Evolutionary conservation across 2,329 filamentous ascomycete species (phyloP).

Genomic region (Fusarium bulbicola): DNA sequence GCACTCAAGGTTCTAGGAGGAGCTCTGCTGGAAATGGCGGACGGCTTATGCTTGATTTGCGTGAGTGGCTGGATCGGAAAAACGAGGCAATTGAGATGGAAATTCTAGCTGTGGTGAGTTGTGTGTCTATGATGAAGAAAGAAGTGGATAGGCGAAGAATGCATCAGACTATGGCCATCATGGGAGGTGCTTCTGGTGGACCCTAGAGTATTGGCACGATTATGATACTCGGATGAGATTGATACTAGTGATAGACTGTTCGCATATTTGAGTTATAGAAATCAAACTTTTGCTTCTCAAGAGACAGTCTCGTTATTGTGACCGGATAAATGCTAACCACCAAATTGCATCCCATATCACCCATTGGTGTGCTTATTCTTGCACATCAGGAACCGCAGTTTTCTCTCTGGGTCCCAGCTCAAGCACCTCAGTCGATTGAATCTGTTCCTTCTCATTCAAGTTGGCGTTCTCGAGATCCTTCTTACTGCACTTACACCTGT

Average conservation of each 20-base stretch:
- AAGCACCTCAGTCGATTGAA: slow-evolving; percentile 34
- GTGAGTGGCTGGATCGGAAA: slow-evolving; percentile 47
- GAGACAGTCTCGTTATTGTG: background rate
- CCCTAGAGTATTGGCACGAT: background rate
- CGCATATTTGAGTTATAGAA: background rate
- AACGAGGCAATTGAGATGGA: slow-evolving; percentile 53
- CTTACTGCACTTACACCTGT: slow-evolving; percentile 54
- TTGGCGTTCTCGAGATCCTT: slow-evolving; percentile 48
- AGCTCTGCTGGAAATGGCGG: slow-evolving; percentile 61
- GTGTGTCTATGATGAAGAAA: slow-evolving; percentile 70
- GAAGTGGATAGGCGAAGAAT: slow-evolving; percentile 67
- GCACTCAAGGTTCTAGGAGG: slow-evolving; percentile 51
- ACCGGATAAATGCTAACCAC: background rate
- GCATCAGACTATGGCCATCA: slow-evolving; percentile 60
- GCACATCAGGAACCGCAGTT: slow-evolving; percentile 36
- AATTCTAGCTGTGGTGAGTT: slow-evolving; percentile 64
- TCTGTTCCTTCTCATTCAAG: slow-evolving; percentile 42
- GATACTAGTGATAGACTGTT: background rate
- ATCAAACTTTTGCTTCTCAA: background rate
- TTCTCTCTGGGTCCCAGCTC: slow-evolving; percentile 38
- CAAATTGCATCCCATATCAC: background rate
- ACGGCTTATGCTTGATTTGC: slow-evolving; percentile 55
- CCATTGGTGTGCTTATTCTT: slow-evolving; percentile 12
- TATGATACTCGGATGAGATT: background rate
- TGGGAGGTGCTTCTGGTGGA: slow-evolving; percentile 37